Percentiles rank a stretch among this genome's conserved stretches.
Evolutionary conservation across 331 rosid genomes (phyloP).

Genomic region (Quercus phellos): DNA sequence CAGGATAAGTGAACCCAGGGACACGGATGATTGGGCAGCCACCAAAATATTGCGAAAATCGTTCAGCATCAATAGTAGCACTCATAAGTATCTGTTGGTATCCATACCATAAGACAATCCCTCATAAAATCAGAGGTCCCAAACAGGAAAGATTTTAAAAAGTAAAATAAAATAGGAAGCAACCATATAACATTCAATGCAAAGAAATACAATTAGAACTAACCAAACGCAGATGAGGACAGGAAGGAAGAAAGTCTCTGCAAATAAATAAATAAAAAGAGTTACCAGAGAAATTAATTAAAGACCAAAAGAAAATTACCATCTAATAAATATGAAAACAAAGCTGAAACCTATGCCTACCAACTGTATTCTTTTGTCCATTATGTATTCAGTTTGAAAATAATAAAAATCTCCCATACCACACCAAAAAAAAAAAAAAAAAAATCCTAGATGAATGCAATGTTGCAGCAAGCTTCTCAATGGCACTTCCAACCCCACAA

Average conservation of each 20-base stretch:
- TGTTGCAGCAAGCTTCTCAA: neutral
- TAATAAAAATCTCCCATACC: neutral
- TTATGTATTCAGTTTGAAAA: neutral
- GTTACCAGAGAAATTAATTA: slow-evolving; percentile 10
- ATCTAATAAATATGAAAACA: neutral
- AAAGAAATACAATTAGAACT: slow-evolving; percentile 36
- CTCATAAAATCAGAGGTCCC: neutral
- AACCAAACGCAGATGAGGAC: slow-evolving; percentile 75
- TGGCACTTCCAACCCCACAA: neutral
- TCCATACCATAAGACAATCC: neutral
- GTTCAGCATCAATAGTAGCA: slow-evolving; percentile 77
- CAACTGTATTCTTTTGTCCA: neutral
- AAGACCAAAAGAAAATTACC: slow-evolving; percentile 19
- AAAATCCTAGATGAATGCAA: neutral
- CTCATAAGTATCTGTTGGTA: slow-evolving; percentile 79
- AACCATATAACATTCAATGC: slow-evolving; percentile 1
- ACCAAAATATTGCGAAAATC: slow-evolving; percentile 92
- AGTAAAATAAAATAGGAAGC: neutral
- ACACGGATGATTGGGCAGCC: slow-evolving; percentile 81
- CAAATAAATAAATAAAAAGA: slow-evolving; percentile 20
- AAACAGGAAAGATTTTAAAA: neutral
- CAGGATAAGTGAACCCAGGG: slow-evolving; percentile 96
- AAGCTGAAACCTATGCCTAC: neutral
- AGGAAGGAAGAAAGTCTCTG: slow-evolving; percentile 86
- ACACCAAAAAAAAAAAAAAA: no score